Conservation (phyloP, 1,284 basidiomycete species). For the Moniliella sp. region DNA sequence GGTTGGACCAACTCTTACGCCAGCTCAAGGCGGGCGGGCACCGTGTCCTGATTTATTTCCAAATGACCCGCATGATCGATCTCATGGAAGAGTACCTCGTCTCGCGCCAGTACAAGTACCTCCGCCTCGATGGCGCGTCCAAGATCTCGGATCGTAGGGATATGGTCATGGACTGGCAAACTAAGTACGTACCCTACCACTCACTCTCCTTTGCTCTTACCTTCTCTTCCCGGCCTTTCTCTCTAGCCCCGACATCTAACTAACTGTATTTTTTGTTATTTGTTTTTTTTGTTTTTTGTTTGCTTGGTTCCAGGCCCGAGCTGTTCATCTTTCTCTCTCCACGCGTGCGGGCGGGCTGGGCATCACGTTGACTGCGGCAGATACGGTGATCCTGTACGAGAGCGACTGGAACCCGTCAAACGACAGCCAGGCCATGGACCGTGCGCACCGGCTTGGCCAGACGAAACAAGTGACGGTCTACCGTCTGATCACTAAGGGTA, state of each 20-base stretch:
- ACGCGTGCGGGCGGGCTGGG: slow-evolving; percentile 91
- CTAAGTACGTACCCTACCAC: slow-evolving; percentile 44
- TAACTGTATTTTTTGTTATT: not conserved
- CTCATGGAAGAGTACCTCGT: slow-evolving; percentile 97
- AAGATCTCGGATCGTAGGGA: slow-evolving; percentile 88
- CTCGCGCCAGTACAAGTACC: slow-evolving; percentile 90
- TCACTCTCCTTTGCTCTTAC: too few species aligned
- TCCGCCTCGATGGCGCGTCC: slow-evolving; percentile 80
- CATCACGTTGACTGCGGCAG: slow-evolving; percentile 87
- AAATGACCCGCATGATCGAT: slow-evolving; percentile 99
- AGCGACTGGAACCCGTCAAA: slow-evolving; percentile 92
- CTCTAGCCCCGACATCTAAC: too few species aligned
- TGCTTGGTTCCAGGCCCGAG: slow-evolving; percentile 46
- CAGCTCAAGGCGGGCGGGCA: slow-evolving; percentile 84
- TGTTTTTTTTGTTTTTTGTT: not conserved
- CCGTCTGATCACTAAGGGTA: slow-evolving; percentile 80
- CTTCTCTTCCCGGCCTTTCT: slow-evolving; percentile 1
- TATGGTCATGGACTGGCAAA: slow-evolving; percentile 99
- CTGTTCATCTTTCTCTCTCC: slow-evolving; percentile 89
- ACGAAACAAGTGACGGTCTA: slow-evolving; percentile 98
- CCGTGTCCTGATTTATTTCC: slow-evolving; percentile 89
- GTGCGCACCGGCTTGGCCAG: slow-evolving; percentile 92
- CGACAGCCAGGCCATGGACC: slow-evolving; percentile 98
- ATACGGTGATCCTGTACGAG: slow-evolving; percentile 81
- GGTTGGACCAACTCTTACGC: slow-evolving; percentile 65